Evolutionary conservation across 306 rosid genomes (phyloP).

Genomic region (apple (Malus domestica)): ASM211411v1 NC_041795.1:22563001-22563500

Average conservation of each 20-base stretch:
- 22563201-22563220: not conserved
- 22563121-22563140: slow-evolving; percentile 34
- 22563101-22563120: slow-evolving; percentile 37
- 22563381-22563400: too few species aligned
- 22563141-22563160: slow-evolving; percentile 23
- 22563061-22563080: slow-evolving; percentile 37
- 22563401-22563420: not conserved
- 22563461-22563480: not conserved
- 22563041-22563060: slow-evolving; percentile 16
- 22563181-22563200: not conserved
- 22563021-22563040: slow-evolving; percentile 25
- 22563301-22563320: too few species aligned
- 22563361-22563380: too few species aligned
- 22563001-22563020: slow-evolving; percentile 35
- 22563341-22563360: too few species aligned
- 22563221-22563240: too few species aligned
- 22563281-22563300: too few species aligned
- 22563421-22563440: not conserved
- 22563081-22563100: slow-evolving; percentile 33
- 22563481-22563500: not conserved
- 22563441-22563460: not conserved
- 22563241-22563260: too few species aligned
- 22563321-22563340: too few species aligned
- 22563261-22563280: too few species aligned
- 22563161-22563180: slow-evolving; percentile 3